Conservation (phyloP, 2,329 filamentous ascomycete genomes). For the Beauveria australis region DNA sequence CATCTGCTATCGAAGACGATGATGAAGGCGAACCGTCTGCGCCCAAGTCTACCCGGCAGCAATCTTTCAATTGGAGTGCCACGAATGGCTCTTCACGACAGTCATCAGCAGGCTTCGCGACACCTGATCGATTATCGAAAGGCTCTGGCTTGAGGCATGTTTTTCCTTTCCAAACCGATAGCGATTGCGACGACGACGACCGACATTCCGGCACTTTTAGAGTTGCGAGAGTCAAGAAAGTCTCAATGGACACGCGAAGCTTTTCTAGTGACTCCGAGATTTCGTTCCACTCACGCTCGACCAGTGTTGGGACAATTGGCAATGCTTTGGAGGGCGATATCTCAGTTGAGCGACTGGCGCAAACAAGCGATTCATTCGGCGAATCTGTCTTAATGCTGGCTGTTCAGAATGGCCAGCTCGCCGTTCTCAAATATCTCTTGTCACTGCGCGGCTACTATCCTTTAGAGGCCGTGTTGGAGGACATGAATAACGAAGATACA, state of each 20-base stretch:
- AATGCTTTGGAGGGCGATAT: constrained; percentile 77
- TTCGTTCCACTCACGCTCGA: constrained; percentile 73
- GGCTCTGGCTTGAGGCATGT: constrained; percentile 68
- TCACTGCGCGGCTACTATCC: constrained; percentile 71
- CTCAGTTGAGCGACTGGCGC: constrained; percentile 69
- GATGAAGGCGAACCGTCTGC: constrained; percentile 33
- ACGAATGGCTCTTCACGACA: constrained; percentile 35
- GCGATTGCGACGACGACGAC: constrained; percentile 33
- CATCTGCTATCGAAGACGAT: constrained; percentile 38
- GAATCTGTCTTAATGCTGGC: constrained; percentile 89
- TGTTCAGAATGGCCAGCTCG: constrained; percentile 61
- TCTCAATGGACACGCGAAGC: constrained; percentile 84
- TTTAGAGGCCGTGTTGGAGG: constrained; percentile 61
- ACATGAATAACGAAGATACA: constrained; percentile 82
- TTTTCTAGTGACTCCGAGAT: constrained; percentile 78
- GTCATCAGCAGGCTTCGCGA: constrained; percentile 33
- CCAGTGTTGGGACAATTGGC: constrained; percentile 65
- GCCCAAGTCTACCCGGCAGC: constrained; percentile 31
- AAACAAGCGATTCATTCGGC: constrained; percentile 61
- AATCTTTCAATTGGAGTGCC: constrained; percentile 41
- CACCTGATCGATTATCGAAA: constrained; percentile 44
- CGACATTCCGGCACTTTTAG: constrained; percentile 18
- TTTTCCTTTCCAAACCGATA: constrained; percentile 68
- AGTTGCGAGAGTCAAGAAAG: constrained; percentile 59
- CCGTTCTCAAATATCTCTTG: constrained; percentile 71